Base-by-base conservation (phyloP, 306 rosid species). In the Myrica gale region DNA sequence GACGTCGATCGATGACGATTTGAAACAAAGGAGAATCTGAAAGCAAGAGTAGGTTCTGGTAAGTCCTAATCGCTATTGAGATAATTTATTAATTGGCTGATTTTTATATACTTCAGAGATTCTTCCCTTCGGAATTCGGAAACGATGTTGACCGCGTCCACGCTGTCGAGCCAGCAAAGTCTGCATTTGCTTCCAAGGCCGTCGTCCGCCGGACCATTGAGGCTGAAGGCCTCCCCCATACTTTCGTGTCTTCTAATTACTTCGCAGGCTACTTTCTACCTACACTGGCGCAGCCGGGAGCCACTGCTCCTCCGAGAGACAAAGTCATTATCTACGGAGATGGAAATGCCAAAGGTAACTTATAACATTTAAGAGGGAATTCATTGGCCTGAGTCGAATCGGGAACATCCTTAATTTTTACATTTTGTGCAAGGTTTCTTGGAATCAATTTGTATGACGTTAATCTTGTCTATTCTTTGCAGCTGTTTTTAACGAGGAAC, bases 81-180 rank as follows among this genome's bases (percentile, higher is more conserved):
- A 32, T 32, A 32, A 32, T 32, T 32, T 32, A 32, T 32, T 26
- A 26, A 26, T 26, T 32, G 3, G 37, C 2, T 32, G 37, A 32
- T 32, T 32, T 32, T 21, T 58, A 32, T 32, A 32, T 60, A 23
- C 77, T 54, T 0, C 79, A 95, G 99, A 92, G 97, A 72, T 95
- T 95, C 74, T 90, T 90, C 15, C 99, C 99, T 7, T 90, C 99
- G 0, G 99, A 95, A 72, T 92, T 92, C 32, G 99, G 97, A 32
- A 78, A 79, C 73, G 99, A 92, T 37, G 97, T 92, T 68, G 99
- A 95, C 72, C 92, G 92, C 2, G 79, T 74, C 12, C 80, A 95
- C n/a, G 92, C 37, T 0, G 96, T 95, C 17, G 97, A 95, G 82
- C 99, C 99, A 23, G 99, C 99, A 23, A 95, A 88, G 80, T 86